phyloP scores from a whole-genome alignment of 2,329 filamentous ascomycete species.

The Grosmannia clavigera region DNA sequence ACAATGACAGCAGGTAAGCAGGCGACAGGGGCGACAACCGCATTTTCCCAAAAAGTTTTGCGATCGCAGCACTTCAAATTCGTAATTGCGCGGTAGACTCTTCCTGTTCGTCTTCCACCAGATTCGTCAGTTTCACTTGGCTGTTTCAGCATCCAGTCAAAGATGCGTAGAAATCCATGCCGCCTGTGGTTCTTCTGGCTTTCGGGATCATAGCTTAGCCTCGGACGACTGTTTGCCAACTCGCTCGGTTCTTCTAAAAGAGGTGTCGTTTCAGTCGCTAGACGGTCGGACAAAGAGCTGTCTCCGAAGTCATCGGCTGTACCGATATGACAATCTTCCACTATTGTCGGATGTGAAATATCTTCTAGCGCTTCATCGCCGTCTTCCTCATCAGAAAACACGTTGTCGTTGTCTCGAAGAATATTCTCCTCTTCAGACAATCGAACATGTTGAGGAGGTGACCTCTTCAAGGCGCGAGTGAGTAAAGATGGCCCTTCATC shows the following conservation, averaged over 20 bases:
- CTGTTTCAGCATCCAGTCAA: neutral
- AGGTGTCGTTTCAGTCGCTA: constrained; percentile 31
- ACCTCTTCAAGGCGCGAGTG: constrained; percentile 8
- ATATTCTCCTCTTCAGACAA: constrained; percentile 23
- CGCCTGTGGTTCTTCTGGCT: constrained; percentile 27
- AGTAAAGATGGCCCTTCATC: constrained; percentile 10
- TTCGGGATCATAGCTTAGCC: constrained; percentile 30
- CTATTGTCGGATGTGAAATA: neutral
- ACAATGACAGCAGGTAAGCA: constrained; percentile 79
- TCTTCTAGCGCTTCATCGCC: neutral
- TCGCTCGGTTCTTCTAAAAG: constrained; percentile 25
- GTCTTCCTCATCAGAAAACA: constrained; percentile 8
- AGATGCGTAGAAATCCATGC: constrained; percentile 1
- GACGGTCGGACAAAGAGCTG: neutral
- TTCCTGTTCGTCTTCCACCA: neutral
- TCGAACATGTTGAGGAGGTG: constrained; percentile 21
- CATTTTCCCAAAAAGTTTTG: constrained; percentile 49
- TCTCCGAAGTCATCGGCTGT: neutral
- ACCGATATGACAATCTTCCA: neutral
- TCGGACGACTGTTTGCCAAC: constrained; percentile 11
- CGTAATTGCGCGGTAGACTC: constrained; percentile 18
- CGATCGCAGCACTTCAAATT: constrained; percentile 64
- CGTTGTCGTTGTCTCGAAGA: constrained; percentile 8
- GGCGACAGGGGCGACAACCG: constrained; percentile 53
- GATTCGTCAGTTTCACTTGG: neutral